These are phyloP conservation scores for Malassezia caprae DNA, from an alignment of 1,284 basidiomycete species.

Conservation along the genomic window DNA sequence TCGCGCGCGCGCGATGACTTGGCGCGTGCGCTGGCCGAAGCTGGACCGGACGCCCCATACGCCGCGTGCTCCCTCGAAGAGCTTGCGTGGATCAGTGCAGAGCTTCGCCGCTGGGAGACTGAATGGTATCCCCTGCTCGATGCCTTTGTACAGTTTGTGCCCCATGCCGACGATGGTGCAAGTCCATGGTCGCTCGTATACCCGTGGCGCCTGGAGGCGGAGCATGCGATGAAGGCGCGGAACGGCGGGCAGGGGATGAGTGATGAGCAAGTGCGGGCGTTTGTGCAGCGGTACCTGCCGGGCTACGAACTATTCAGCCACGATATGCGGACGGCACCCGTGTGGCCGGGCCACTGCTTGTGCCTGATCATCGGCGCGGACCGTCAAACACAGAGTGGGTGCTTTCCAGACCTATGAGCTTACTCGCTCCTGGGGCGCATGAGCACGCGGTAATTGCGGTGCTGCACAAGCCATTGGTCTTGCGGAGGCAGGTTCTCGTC, in stretches of 20 bases:
- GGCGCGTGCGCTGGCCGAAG: slow-evolving; percentile 25
- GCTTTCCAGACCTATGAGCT: background rate
- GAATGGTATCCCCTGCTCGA: slow-evolving; percentile 62
- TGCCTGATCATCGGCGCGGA: slow-evolving; percentile 2
- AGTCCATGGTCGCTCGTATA: slow-evolving; percentile 30
- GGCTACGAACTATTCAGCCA: slow-evolving; percentile 23
- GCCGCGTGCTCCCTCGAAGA: slow-evolving; percentile 50
- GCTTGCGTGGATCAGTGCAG: slow-evolving; percentile 58
- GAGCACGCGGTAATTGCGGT: slow-evolving; percentile 21
- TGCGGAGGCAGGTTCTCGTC: slow-evolving; percentile 10
- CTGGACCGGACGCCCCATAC: slow-evolving; percentile 24
- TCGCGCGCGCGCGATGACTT: slow-evolving; percentile 46
- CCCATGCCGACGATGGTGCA: slow-evolving; percentile 1
- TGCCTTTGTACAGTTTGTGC: slow-evolving; percentile 56
- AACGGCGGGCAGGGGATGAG: slow-evolving; percentile 79
- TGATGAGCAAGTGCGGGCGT: slow-evolving; percentile 65
- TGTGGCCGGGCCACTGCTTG: background rate
- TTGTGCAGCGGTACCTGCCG: slow-evolving; percentile 34
- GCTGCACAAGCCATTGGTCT: slow-evolving; percentile 23
- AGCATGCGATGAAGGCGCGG: slow-evolving; percentile 68
- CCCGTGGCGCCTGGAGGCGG: slow-evolving; percentile 72
- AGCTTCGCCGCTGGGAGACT: slow-evolving; percentile 55
- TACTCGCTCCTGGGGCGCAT: slow-evolving; percentile 10
- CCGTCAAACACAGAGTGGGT: background rate
- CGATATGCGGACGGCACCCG: background rate